Percentiles rank a stretch among this genome's conserved stretches.
These are phyloP conservation scores for Dactylellina sp. DNA, from an alignment of 2,329 filamentous ascomycete species.

Conservation along the genomic window DNA sequence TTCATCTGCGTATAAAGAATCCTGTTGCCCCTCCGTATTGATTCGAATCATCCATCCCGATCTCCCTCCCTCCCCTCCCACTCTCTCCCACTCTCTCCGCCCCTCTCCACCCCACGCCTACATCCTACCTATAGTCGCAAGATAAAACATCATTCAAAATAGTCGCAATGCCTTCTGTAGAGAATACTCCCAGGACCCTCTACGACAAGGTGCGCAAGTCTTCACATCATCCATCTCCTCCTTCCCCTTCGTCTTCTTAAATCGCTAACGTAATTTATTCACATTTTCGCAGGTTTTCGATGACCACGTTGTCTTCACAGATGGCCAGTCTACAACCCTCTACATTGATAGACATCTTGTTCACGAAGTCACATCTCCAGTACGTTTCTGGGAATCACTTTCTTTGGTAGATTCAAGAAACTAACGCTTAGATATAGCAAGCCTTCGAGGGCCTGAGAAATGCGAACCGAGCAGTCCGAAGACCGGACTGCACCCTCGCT, in stretches of 20 bases:
- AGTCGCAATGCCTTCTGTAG: slow-evolving; percentile 30
- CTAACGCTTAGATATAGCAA: slow-evolving; percentile 73
- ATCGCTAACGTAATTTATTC: slow-evolving; percentile 23
- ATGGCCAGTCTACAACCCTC: slow-evolving; percentile 84
- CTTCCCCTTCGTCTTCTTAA: background rate
- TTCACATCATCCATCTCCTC: no score
- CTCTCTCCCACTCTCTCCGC: background rate
- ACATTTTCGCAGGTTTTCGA: slow-evolving; percentile 77
- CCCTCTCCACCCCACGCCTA: background rate
- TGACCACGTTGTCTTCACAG: slow-evolving; percentile 93
- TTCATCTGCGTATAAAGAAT: background rate
- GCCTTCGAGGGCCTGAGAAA: slow-evolving; percentile 96
- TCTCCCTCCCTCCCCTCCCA: background rate
- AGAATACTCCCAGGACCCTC: slow-evolving; percentile 38
- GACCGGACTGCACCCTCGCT: slow-evolving; percentile 95
- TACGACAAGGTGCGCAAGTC: slow-evolving; percentile 43
- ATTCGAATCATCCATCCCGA: background rate
- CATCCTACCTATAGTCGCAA: background rate
- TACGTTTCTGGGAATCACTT: slow-evolving; percentile 66
- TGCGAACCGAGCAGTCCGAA: slow-evolving; percentile 84
- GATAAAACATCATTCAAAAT: no score
- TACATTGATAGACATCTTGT: slow-evolving; percentile 98
- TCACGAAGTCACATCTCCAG: slow-evolving; percentile 97
- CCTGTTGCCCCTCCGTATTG: background rate
- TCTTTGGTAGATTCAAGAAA: slow-evolving; percentile 55